Conservation (phyloP, 108 stramenopile species). For the Discostella pseudostelligera region DNA sequence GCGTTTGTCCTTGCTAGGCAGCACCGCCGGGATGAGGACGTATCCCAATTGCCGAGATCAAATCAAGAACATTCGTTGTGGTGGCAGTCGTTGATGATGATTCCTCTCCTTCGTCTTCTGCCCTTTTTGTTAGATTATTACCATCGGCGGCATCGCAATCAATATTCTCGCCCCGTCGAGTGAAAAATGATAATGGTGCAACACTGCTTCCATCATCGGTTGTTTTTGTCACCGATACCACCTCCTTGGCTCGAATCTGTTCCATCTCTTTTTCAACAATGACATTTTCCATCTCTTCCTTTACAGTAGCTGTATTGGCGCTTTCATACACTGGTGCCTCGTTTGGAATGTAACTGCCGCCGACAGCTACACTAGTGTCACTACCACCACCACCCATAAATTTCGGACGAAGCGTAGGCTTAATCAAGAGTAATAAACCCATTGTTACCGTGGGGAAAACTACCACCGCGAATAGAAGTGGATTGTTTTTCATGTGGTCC, state of each 20-base stretch:
- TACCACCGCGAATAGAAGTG: neutral
- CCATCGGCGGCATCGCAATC: neutral
- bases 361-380: neutral
- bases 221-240: neutral
- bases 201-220: neutral
- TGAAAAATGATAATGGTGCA: neutral
- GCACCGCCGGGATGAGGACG: neutral
- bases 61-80: neutral
- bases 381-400: neutral
- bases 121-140: neutral
- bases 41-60: neutral
- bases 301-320: neutral
- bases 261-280: no score
- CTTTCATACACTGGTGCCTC: slow-evolving; percentile 7
- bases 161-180: neutral
- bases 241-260: neutral
- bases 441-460: slow-evolving; percentile 9
- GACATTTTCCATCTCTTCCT: no score
- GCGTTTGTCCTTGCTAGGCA: no score
- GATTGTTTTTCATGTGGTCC: neutral
- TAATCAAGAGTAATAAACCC: neutral
- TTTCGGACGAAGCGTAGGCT: neutral
- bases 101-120: neutral
- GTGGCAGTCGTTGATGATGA: neutral
- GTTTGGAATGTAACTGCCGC: neutral